Evolutionary conservation across 1,284 basidiomycete species (phyloP).

Genomic region (Marasmius sp.): DNA sequence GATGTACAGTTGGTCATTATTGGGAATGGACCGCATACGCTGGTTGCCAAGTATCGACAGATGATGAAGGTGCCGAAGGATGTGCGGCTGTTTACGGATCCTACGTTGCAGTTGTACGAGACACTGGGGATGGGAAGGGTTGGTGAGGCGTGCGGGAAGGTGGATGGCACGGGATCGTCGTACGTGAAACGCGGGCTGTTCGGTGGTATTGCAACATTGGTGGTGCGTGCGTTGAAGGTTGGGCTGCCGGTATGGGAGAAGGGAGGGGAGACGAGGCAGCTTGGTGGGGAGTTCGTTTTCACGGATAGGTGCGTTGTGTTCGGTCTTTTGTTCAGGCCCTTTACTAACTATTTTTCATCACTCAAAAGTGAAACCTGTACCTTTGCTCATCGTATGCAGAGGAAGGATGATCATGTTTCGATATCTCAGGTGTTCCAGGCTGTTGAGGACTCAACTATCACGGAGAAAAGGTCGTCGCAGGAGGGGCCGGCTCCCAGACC

Average conservation of each 20-base stretch:
- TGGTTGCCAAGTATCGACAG: slow-evolving; percentile 70
- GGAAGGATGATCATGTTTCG: slow-evolving; percentile 66
- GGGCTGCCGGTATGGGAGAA: slow-evolving; percentile 80
- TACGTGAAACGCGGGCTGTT: slow-evolving; percentile 68
- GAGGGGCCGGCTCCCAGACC: not conserved
- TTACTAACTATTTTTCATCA: slow-evolving; percentile 15
- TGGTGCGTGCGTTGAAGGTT: slow-evolving; percentile 62
- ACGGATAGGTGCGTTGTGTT: slow-evolving; percentile 61
- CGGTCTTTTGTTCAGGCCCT: not conserved
- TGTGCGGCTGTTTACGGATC: slow-evolving; percentile 78
- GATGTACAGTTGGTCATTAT: slow-evolving; percentile 57
- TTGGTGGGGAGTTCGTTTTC: slow-evolving; percentile 89
- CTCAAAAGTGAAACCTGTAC: slow-evolving; percentile 49
- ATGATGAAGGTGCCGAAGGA: slow-evolving; percentile 61
- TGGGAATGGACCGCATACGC: slow-evolving; percentile 74
- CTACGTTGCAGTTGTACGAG: slow-evolving; percentile 65
- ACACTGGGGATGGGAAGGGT: slow-evolving; percentile 75
- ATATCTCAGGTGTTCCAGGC: slow-evolving; percentile 65
- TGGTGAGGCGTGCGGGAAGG: slow-evolving; percentile 38
- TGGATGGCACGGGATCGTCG: slow-evolving; percentile 28
- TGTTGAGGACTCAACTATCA: slow-evolving; percentile 42
- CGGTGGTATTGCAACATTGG: slow-evolving; percentile 68
- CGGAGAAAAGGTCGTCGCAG: not conserved
- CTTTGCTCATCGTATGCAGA: slow-evolving; percentile 76
- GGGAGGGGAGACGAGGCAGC: slow-evolving; percentile 74